Evolutionary conservation across 208 protist species (phyloP).

Genomic region (Crithidia mellificae): DNA sequence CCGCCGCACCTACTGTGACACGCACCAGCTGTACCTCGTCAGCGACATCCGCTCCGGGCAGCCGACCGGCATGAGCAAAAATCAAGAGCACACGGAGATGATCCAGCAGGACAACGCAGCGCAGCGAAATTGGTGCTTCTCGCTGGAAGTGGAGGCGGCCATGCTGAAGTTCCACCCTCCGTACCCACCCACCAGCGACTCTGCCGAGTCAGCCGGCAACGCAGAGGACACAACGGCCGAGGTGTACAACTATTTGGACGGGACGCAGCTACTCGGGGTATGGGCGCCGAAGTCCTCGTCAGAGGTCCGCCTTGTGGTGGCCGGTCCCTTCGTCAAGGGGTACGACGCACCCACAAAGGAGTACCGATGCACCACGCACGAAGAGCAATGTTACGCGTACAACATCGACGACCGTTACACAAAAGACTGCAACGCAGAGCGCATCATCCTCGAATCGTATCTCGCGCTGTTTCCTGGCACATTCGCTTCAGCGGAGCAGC

Average conservation of each 20-base stretch:
- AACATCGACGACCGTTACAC: constrained; percentile 84
- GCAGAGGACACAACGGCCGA: constrained; percentile 60
- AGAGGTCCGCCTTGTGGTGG: constrained; percentile 91
- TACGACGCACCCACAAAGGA: constrained; percentile 22
- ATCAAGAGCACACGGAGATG: constrained; percentile 83
- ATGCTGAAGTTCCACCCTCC: constrained; percentile 97
- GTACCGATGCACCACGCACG: constrained; percentile 89
- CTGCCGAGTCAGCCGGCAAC: constrained; percentile 34
- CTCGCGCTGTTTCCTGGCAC: constrained; percentile 36
- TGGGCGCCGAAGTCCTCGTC: constrained; percentile 95
- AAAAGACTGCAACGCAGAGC: constrained; percentile 88
- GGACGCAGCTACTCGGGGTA: constrained; percentile 81
- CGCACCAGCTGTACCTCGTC: constrained; percentile 84
- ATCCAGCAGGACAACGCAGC: constrained; percentile 82
- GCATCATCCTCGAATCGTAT: constrained; percentile 72
- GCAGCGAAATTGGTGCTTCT: constrained; percentile 88
- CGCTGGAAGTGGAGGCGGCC: constrained; percentile 70
- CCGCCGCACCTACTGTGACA: constrained; percentile 43
- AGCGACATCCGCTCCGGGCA: constrained; percentile 91
- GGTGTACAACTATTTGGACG: constrained; percentile 77
- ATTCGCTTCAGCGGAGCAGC: constrained; percentile 23
- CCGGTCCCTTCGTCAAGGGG: constrained; percentile 49
- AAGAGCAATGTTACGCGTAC: constrained; percentile 95
- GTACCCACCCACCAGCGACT: constrained; percentile 68
- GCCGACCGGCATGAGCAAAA: constrained; percentile 57